Conservation (phyloP, 1,139 yeast species). For the Candida freyschussii region DNA sequence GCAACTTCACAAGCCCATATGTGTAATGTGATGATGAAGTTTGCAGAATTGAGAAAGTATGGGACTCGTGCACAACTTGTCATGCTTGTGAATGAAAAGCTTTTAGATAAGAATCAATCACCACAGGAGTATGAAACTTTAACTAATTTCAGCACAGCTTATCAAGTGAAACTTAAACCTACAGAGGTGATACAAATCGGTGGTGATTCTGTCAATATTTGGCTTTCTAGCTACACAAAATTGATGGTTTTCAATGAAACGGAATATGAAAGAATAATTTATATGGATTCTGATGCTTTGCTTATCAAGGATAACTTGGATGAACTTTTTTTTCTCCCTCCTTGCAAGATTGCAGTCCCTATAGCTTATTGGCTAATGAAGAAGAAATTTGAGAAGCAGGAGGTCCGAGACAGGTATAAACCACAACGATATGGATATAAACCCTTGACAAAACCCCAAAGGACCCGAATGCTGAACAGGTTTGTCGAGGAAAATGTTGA, state of each 20-base stretch:
- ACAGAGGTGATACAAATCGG: conserved; percentile 24
- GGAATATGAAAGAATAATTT: conserved; percentile 43
- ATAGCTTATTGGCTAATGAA: conserved; percentile 28
- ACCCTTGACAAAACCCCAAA: conserved; percentile 15
- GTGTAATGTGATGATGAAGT: conserved; percentile 40
- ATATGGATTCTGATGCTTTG: conserved; percentile 39
- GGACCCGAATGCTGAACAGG: conserved; percentile 5
- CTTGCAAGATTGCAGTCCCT: conserved; percentile 32
- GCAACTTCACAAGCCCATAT: conserved; percentile 40
- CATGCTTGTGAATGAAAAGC: conserved; percentile 29
- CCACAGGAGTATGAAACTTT: conserved; percentile 17
- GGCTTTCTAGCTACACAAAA: conserved; percentile 54
- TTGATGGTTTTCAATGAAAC: conserved; percentile 46
- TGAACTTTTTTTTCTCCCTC: conserved; percentile 44
- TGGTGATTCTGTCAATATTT: conserved; percentile 30
- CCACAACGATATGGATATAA: conserved; percentile 11
- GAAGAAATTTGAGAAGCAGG: conserved; percentile 3
- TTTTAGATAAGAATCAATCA: conserved; percentile 19
- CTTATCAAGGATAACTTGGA: conserved; percentile 33
- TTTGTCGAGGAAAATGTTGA: conserved; percentile 6
- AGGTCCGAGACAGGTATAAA: conserved; percentile 7
- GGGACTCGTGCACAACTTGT: conserved; percentile 39
- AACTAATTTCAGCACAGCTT: conserved; percentile 19
- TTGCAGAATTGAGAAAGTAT: conserved; percentile 30
- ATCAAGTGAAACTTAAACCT: conserved; percentile 25